Base-by-base conservation (phyloP, 108 stramenopile genomes). In the Chaetoceros muelleri region DNA sequence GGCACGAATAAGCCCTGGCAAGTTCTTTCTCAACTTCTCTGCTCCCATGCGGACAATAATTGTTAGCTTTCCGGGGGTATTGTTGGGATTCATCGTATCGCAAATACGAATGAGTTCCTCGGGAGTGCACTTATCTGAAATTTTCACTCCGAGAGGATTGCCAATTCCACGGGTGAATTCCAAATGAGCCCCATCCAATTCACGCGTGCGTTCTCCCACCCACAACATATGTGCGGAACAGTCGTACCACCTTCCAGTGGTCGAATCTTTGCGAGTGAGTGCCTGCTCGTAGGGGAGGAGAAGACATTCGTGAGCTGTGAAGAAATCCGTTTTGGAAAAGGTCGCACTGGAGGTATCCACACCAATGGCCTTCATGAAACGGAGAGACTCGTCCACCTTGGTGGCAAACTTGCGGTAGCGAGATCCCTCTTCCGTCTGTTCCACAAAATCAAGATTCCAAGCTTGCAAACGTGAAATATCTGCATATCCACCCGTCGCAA, bases 11-110 rank as follows among this genome's bases (percentile, higher is more conserved):
- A 99, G 67, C 26, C 87, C 93, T 20, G 99, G 99, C 25, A 99
- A 75, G 58, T 96, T 87, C 64, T 87, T 79, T 40, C 94, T 74
- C 50, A 99, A 65, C 74, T 96, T 94, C 20, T 90, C 90, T 51
- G 96, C 94, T 45, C 95, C 95, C 96, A 99, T 96, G 46, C 99
- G 96, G 44, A 96, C 93, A 80, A 99, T 93, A 56, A 99, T 89
- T 52, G 93, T 91, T 58, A 99, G 60, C 60, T 84, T 83, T 53
- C 99, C 99, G 17, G 96, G 95, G 51, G 91, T 85, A 70, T 96
- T 96, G 59, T 87, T 76, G 3, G 97, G 97, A 77, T 98, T 96
- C 77, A 98, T 79, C 29, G 82, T 88, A 24, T 96, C 84, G 48
- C 95, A 80, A 29, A 96, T 90, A 28, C 76, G 62, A 27, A 95